Conservation (phyloP, 2,329 filamentous ascomycete genomes). For the Tolypocladium nubicola region DNA sequence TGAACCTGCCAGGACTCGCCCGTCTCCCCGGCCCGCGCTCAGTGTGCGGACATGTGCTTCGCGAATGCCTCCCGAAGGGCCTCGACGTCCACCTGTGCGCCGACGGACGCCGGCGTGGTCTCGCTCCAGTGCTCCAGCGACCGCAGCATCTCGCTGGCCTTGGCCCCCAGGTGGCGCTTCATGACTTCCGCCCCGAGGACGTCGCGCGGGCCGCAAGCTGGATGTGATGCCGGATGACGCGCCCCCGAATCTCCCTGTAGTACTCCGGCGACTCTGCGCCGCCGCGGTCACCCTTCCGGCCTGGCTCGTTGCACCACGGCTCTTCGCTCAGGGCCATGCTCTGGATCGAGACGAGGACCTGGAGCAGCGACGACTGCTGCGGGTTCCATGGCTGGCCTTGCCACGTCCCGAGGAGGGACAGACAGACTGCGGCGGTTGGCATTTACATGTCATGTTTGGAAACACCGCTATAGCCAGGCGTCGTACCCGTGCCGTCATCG, state of each 20-base stretch:
- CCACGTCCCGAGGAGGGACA: conserved; percentile 40
- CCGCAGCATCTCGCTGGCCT: not conserved
- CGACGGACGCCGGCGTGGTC: rapidly evolving
- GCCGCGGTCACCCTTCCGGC: conserved; percentile 13
- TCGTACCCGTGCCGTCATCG: conserved; percentile 31
- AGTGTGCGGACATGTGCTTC: no score
- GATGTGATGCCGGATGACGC: not conserved
- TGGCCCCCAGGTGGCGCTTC: not conserved
- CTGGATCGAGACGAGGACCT: conserved; percentile 45
- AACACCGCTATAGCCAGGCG: not conserved
- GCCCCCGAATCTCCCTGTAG: not conserved
- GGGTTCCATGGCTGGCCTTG: conserved; percentile 33
- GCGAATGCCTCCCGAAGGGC: not conserved
- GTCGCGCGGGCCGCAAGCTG: not conserved
- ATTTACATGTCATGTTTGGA: no score
- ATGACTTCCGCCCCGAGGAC: not conserved
- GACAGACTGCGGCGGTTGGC: conserved; percentile 27
- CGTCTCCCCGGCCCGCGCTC: no score
- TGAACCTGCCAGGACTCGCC: no score
- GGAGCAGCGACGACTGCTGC: conserved; percentile 35
- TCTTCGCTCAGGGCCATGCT: conserved; percentile 44
- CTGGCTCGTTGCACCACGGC: conserved; percentile 46
- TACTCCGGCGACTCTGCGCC: not conserved
- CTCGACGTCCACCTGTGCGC: not conserved
- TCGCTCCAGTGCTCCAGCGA: not conserved